A percentile compares a stretch with the other conserved stretches of the same genome.
Conservation (phyloP, 768 basidiomycete species). For the Vararia minispora region DNA sequence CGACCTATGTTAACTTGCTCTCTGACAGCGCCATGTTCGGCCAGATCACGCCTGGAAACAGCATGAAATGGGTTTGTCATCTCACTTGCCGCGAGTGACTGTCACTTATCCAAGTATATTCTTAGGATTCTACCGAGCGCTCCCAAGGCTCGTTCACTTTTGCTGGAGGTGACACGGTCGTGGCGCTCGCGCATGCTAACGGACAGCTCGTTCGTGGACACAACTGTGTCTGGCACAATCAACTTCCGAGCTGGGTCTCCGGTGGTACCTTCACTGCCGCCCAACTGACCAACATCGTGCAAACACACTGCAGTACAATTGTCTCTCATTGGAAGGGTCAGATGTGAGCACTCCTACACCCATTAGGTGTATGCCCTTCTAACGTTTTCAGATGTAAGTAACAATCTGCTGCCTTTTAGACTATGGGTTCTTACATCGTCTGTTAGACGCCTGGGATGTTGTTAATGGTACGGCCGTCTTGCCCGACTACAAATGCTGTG, state of each 20-base stretch:
- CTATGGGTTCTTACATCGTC: too few relatives aligned
- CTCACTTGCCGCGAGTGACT: too few relatives aligned
- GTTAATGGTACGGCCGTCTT: neutral
- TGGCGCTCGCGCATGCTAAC: slow-evolving; percentile 31
- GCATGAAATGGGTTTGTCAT: slow-evolving; percentile 43
- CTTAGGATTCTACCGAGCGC: slow-evolving; percentile 46
- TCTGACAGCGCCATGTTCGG: slow-evolving; percentile 29
- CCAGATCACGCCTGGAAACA: slow-evolving; percentile 39
- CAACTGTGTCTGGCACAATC: slow-evolving; percentile 35
- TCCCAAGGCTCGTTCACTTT: slow-evolving; percentile 36
- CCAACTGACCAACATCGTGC: slow-evolving; percentile 22
- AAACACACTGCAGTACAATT: slow-evolving; percentile 26
- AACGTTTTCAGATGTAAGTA: too few relatives aligned
- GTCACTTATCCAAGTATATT: neutral
- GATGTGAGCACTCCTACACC: too few relatives aligned
- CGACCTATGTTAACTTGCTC: slow-evolving; percentile 28
- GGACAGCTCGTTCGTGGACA: slow-evolving; percentile 37
- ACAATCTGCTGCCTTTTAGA: too few relatives aligned
- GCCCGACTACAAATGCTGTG: too few relatives aligned
- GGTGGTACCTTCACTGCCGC: slow-evolving; percentile 20
- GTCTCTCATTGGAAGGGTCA: slow-evolving; percentile 44
- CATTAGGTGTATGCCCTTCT: too few relatives aligned
- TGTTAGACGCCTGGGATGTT: neutral
- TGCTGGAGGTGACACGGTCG: slow-evolving; percentile 32
- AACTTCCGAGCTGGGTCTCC: slow-evolving; percentile 29